phyloP scores from a whole-genome alignment of 352 stramenopile species.

The Lagenidium giganteum region DNA sequence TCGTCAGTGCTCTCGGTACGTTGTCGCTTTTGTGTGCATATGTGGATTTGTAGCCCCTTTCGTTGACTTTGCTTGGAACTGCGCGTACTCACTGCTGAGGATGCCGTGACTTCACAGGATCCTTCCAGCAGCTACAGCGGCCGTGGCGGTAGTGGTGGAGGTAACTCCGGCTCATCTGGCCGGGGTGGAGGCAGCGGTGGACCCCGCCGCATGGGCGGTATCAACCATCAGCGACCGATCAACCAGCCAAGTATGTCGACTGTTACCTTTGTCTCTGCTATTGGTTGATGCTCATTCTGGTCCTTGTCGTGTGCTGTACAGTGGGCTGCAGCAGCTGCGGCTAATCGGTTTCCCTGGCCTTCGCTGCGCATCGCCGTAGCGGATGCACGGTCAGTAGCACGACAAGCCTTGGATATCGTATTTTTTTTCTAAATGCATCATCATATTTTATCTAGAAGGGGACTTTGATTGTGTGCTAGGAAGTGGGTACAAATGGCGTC shows the following conservation, averaged over 20 bases:
- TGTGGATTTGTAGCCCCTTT: too few species aligned
- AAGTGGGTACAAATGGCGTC: not conserved
- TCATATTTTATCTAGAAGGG: too few species aligned
- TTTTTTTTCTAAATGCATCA: conserved; percentile 27
- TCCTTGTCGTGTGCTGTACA: conserved; percentile 7
- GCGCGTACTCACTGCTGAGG: too few species aligned
- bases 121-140: not conserved
- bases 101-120: too few species aligned
- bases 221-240: conserved; percentile 43
- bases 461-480: too few species aligned
- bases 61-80: too few species aligned
- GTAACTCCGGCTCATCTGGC: conserved; percentile 8
- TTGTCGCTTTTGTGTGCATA: not conserved
- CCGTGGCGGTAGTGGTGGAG: conserved; percentile 4
- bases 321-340: conserved; percentile 55
- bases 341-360: conserved; percentile 6
- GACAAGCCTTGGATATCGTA: conserved; percentile 12
- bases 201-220: conserved; percentile 48
- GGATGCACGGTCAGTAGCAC: too few species aligned
- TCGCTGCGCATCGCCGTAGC: too few species aligned
- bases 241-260: conserved; percentile 46
- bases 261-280: not conserved
- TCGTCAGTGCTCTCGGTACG: conserved; percentile 62
- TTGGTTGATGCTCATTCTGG: not conserved
- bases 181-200: conserved; percentile 22